Conservation (phyloP, 2,329 filamentous ascomycete species). For the Nigrospora oryzae region DNA sequence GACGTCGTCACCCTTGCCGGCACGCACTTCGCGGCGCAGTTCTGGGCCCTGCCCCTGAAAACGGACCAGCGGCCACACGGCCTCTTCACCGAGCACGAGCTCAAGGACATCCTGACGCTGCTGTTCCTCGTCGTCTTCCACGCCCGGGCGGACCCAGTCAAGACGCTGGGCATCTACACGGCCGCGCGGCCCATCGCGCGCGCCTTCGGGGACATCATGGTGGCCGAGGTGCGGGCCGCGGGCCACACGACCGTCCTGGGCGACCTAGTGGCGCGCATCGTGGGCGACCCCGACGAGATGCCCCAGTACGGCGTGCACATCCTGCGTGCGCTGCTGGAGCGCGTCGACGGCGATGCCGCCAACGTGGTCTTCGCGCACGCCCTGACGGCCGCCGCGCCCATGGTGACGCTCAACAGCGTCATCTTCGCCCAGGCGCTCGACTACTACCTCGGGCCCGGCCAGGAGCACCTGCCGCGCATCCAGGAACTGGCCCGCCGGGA, state of each 20-base stretch:
- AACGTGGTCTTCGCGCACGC: neutral
- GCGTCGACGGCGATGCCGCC: neutral
- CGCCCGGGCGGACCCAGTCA: neutral
- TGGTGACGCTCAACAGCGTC: neutral
- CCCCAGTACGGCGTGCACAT: slow-evolving; percentile 1
- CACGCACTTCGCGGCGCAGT: slow-evolving; percentile 42
- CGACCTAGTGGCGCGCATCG: neutral
- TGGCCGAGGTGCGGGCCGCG: neutral
- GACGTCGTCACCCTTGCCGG: slow-evolving; percentile 31
- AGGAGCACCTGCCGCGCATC: neutral
- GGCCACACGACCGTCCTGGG: slow-evolving; percentile 15
- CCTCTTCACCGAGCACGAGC: slow-evolving; percentile 42
- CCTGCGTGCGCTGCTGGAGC: neutral
- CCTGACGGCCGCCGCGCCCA: neutral
- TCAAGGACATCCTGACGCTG: slow-evolving; percentile 36
- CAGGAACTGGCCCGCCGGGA: slow-evolving; percentile 1
- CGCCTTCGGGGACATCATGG: neutral
- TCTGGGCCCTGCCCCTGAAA: slow-evolving; percentile 48
- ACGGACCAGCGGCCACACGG: slow-evolving; percentile 39
- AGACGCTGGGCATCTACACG: neutral
- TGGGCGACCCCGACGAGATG: neutral
- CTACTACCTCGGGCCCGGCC: slow-evolving; percentile 1
- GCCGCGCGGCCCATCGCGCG: neutral
- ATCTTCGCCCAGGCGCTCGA: slow-evolving; percentile 2
- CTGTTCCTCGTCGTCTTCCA: slow-evolving; percentile 1